These are phyloP conservation scores for Kodamaea plutei DNA, from an alignment of 1,139 yeast species.

Conservation along the genomic window DNA sequence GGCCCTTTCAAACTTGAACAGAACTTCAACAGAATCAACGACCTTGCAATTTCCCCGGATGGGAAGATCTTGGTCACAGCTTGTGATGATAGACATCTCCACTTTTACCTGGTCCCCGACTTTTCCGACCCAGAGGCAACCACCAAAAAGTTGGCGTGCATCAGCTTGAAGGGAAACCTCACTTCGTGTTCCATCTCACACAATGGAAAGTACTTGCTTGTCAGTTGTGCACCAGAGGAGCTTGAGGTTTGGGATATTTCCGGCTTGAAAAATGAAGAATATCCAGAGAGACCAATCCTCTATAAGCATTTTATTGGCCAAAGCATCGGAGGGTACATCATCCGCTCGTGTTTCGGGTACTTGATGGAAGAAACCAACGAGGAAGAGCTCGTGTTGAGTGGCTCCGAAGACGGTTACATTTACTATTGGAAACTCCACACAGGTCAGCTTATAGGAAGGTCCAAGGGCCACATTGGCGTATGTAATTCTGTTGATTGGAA, in stretches of 20 bases:
- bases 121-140: conserved; percentile 30
- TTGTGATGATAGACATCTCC: conserved; percentile 55
- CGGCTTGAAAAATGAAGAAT: conserved; percentile 8
- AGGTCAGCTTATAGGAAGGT: conserved; percentile 61
- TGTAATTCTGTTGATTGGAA: conserved; percentile 83
- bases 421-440: conserved; percentile 78
- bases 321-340: conserved; percentile 62
- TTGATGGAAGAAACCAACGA: conserved; percentile 35
- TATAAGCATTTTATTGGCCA: conserved; percentile 69
- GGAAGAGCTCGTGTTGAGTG: conserved; percentile 71
- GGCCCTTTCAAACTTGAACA: conserved; percentile 8
- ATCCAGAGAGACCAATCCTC: conserved; percentile 31
- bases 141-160: conserved; percentile 31
- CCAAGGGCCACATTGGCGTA: conserved; percentile 60
- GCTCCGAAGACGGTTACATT: conserved; percentile 77
- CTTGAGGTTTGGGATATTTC: conserved; percentile 72
- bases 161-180: conserved; percentile 33
- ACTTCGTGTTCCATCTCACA: conserved; percentile 40
- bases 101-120: conserved; percentile 46
- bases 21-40: conserved; percentile 54
- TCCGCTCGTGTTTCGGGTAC: conserved; percentile 76
- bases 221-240: conserved; percentile 74
- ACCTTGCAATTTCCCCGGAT: conserved; percentile 58
- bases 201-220: conserved; percentile 48
- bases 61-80: conserved; percentile 61